A percentile compares a stretch with the other conserved stretches of the same genome.
Conservation (phyloP, 1,284 basidiomycete species). For the Ustilago nuda region DNA sequence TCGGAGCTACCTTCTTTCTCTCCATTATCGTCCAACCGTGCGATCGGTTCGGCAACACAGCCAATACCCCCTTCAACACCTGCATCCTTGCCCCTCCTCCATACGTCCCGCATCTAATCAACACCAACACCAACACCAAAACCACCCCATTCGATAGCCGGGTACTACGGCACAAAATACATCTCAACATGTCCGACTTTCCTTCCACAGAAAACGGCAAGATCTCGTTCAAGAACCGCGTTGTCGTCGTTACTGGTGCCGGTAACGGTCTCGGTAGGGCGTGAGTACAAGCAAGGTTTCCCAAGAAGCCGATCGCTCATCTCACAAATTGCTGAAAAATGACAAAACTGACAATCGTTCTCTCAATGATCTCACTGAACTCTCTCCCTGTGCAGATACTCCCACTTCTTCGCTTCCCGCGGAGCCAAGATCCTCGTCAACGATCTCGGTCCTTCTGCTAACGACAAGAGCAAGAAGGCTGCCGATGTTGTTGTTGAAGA, state of each 20-base stretch:
- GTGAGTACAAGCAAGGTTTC: conserved; percentile 73
- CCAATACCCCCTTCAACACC: conserved; percentile 17
- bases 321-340: neutral
- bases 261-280: conserved; percentile 92
- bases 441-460: conserved; percentile 74
- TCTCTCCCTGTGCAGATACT: conserved; percentile 76
- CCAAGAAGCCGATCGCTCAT: neutral
- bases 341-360: neutral
- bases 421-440: conserved; percentile 81
- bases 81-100: conserved; percentile 10
- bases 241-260: conserved; percentile 93
- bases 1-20: conserved; percentile 1
- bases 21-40: neutral
- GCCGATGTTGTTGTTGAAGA: conserved; percentile 93
- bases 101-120: conserved; percentile 4
- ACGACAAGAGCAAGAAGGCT: conserved; percentile 88
- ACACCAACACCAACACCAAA: neutral
- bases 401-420: conserved; percentile 86
- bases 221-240: conserved; percentile 83
- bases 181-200: conserved; percentile 62
- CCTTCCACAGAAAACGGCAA: conserved; percentile 65
- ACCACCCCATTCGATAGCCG: conserved; percentile 16
- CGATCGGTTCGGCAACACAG: conserved; percentile 1
- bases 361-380: neutral
- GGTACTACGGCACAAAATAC: conserved; percentile 12